Base-by-base conservation (phyloP, 768 basidiomycete species). In the Boletus vermiculosoides region DNA sequence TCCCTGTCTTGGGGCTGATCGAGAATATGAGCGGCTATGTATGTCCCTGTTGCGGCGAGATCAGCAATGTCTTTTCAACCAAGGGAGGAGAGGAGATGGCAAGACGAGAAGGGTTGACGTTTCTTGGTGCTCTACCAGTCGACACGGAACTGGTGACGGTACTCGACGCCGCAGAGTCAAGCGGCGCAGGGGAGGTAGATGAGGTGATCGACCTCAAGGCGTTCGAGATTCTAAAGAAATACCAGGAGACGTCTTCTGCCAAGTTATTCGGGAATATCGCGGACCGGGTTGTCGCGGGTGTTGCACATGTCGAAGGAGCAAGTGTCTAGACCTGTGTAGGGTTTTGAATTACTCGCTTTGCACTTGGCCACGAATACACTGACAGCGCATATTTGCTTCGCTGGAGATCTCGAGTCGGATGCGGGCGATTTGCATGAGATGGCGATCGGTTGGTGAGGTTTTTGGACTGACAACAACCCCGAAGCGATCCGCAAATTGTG, bases 21-120 rank as follows among this genome's bases (percentile, higher is more conserved):
- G 97, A 98, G 71, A 99, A 98, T 75, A 98, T 98, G 97, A 91
- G 92, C 61, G 97, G 97, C 49, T 98, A 97, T 74, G 90, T 89
- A 20, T 98, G 96, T 68, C 97, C 97, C 45, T 97, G 95, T 69
- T 98, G 97, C 70, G 92, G 92, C 16, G 95, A 98, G 72, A 78
- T 98, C 63, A 92, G 87, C 77, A 92, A 96, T 71, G 84, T 97
- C 52, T 99, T 98, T 72, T 97, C 94, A 9, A 88, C 86, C 5
- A 94, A 94, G 16, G 97, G 97, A 2, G 97, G 95, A 2, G 84
- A 88, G 73, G 89, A 87, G 66, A 86, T 94, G 88, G 94, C 92
- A 5, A 77, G 79, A 59, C 80, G 80, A 50, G 91, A 95, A 65
- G 81, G 78, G 1, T 64, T 98, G 37, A 71, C 68, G 47, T 97